Evolutionary conservation across 306 rosid species (phyloP).

Genomic region (Cucurbita maxima): DNA sequence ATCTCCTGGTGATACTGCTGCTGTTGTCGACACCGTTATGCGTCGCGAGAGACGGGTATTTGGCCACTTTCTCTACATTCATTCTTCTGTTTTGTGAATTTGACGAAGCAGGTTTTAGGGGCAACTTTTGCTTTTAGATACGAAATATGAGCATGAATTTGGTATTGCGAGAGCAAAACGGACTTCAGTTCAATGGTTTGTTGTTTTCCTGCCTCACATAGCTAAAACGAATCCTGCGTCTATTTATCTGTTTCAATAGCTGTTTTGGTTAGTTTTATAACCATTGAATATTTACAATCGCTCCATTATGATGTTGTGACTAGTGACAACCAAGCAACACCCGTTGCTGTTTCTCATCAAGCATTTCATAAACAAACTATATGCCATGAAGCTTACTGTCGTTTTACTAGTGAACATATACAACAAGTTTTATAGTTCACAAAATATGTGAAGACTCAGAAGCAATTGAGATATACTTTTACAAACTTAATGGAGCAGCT

Average conservation of each 20-base stretch:
- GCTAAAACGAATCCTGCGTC: no score
- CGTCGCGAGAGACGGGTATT: slow-evolving; percentile 50
- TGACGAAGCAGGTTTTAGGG: neutral
- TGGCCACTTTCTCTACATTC: neutral
- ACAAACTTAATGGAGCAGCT: neutral
- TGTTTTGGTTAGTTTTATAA: neutral
- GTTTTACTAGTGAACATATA: neutral
- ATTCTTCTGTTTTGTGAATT: no score
- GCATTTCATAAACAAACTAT: neutral
- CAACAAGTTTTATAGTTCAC: neutral
- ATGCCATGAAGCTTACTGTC: neutral
- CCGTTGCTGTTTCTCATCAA: neutral
- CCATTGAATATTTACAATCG: neutral
- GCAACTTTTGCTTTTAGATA: neutral
- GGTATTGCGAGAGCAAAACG: neutral
- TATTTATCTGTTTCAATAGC: neutral
- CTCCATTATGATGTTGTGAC: neutral
- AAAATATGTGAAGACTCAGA: neutral
- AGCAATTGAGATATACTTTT: neutral
- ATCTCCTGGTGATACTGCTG: slow-evolving; percentile 10
- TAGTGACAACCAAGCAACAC: neutral
- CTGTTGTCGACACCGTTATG: slow-evolving; percentile 13
- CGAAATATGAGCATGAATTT: neutral
- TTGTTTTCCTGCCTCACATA: no score
- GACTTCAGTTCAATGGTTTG: no score